Percentiles rank a stretch among this genome's conserved stretches.
These are phyloP conservation scores for Botrytis elliptica DNA, from an alignment of 2,329 filamentous ascomycete genomes.

Conservation along the genomic window DNA sequence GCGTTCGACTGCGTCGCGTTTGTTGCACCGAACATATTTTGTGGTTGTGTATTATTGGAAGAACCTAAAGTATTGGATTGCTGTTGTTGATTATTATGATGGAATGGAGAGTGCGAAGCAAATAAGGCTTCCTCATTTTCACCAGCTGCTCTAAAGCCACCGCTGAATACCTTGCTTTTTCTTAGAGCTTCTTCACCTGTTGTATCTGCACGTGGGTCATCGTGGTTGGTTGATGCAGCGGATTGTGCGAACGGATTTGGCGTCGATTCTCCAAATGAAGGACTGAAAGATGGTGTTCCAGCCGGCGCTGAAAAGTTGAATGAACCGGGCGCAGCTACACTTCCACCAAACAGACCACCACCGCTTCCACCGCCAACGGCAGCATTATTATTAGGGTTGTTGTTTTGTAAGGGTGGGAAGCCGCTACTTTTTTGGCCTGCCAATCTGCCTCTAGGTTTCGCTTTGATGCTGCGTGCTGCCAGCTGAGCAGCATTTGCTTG, in stretches of 20 bases:
- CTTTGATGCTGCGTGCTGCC: constrained; percentile 37
- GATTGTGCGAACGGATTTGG: constrained; percentile 21
- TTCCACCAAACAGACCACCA: constrained; percentile 36
- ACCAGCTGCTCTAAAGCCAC: constrained; percentile 10
- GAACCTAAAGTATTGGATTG: constrained; percentile 7
- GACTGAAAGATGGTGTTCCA: constrained; percentile 19
- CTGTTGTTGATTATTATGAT: constrained; percentile 3
- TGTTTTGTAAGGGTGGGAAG: constrained; percentile 16
- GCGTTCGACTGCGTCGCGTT: constrained; percentile 5
- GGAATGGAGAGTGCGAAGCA: constrained; percentile 10
- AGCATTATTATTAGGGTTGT: constrained; percentile 1
- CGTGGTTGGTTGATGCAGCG: constrained; percentile 13
- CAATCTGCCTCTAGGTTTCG: constrained; percentile 25
- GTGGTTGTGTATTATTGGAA: constrained; percentile 3
- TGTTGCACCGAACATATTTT: constrained; percentile 4
- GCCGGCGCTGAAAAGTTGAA: constrained; percentile 35
- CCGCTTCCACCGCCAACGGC: constrained; percentile 20
- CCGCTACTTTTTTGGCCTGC: constrained; percentile 4
- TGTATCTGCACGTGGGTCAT: constrained; percentile 24
- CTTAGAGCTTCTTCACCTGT: constrained; percentile 22
- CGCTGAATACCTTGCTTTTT: constrained; percentile 6
- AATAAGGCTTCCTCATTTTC: constrained; percentile 4
- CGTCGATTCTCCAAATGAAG: constrained; percentile 24
- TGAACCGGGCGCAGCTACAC: constrained; percentile 29
- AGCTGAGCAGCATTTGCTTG: constrained; percentile 39